These are phyloP conservation scores for Ceratocystis alfenasii DNA, from an alignment of 2,329 filamentous ascomycete genomes.

Conservation along the genomic window DNA sequence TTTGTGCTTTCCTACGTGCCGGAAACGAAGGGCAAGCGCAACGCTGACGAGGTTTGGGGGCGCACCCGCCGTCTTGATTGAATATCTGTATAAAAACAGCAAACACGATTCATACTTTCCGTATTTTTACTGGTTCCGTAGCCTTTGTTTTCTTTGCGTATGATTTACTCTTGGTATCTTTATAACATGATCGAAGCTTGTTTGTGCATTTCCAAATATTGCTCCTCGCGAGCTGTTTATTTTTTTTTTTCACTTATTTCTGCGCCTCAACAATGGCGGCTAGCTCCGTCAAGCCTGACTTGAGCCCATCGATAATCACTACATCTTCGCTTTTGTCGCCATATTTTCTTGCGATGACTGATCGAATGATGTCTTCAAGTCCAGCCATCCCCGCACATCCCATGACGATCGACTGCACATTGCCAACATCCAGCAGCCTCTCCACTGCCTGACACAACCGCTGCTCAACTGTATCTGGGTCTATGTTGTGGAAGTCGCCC, in stretches of 20 bases:
- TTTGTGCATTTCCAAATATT: not conserved
- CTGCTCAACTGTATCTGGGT: constrained; percentile 48
- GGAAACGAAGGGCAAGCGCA: constrained; percentile 76
- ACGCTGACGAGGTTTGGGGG: constrained; percentile 85
- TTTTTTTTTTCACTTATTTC: constrained; percentile 28
- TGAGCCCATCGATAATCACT: constrained; percentile 68
- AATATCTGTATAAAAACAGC: constrained; percentile 13
- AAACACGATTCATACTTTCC: not conserved
- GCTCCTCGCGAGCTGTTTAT: not conserved
- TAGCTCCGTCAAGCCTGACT: constrained; percentile 53
- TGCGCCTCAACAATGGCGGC: constrained; percentile 37
- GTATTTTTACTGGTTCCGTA: not conserved
- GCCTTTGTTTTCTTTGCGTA: not conserved
- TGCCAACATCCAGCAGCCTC: constrained; percentile 45
- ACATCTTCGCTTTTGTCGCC: constrained; percentile 45
- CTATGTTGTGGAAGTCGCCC: constrained; percentile 61
- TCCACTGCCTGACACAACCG: constrained; percentile 60
- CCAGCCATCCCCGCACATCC: constrained; percentile 89
- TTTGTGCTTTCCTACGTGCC: constrained; percentile 70
- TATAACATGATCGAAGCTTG: not conserved
- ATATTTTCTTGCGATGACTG: constrained; percentile 52
- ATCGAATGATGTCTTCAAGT: constrained; percentile 62
- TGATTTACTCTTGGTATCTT: not conserved
- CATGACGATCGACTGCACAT: constrained; percentile 59
- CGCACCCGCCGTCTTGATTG: constrained; percentile 45